Base-by-base conservation (phyloP, 768 basidiomycete species). In the Panus rudis region DNA sequence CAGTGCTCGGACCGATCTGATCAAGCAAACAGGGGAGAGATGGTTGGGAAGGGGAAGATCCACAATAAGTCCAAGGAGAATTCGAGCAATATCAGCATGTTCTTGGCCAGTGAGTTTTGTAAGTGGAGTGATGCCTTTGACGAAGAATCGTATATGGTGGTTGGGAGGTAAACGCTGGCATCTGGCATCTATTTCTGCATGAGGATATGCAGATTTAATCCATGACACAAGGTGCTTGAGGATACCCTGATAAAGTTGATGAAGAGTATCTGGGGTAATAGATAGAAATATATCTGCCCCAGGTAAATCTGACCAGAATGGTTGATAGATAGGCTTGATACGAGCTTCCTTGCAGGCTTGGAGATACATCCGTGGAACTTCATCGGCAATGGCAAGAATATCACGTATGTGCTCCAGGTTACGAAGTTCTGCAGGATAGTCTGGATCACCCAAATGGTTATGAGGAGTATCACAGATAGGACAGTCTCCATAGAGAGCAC, bases 221-320 rank as follows among this genome's bases (percentile, higher is more conserved):
- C 60, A 61, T 3, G 44, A 10, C 17, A 61, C 24, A 1, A 59
- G 27, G 40, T 61, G 53, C 37, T 61, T 61, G 42, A 61, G 17
- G 13, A 62, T 37, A 6, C 61, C 59, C 42, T 62, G 59, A 20
- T 50, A 49, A 1, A 62, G 38, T 26, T 62, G 61, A 41, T 63
- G 61, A 2, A 63, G 52, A 21, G 60, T 46, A 28, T 63, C 59
- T 2, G 60, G 53, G 3, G 54, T 55, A 28, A 60, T 57, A 1
- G 53, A 38, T 3, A 12, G 33, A 32, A 48, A 57, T 22, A 61
- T 61, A 28, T 63, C 45, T 11, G 27, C 22, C 39, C 54, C 55
- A 0, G 58, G 54, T 3, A 61, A 47, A 11, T 46, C 33, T 28
- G 48, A 42, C 56, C 55, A 63, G 34, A 55, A 64, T 0, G 55